Evolutionary conservation across 441 rosid species (phyloP).

Genomic region (Pelargonium fulgidum): DNA sequence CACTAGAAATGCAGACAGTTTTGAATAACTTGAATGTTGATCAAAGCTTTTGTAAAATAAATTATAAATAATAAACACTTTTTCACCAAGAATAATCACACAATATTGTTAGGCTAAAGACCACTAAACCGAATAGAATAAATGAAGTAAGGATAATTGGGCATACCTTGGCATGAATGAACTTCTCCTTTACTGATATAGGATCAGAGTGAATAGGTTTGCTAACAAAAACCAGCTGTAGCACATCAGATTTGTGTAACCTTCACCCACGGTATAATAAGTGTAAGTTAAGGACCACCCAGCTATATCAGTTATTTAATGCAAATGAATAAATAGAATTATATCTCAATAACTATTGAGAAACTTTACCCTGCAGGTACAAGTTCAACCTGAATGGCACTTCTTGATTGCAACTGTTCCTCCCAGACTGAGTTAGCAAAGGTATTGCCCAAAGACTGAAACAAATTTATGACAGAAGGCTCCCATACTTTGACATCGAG

Average conservation of each 20-base stretch:
- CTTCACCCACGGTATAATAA: conserved; percentile 35
- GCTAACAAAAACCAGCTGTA: conserved; percentile 48
- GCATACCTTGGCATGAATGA: conserved; percentile 89
- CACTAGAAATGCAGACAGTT: too few relatives aligned
- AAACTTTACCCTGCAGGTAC: conserved; percentile 53
- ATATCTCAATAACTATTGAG: conserved; percentile 15
- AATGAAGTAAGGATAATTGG: conserved; percentile 4
- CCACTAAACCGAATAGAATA: conserved; percentile 6
- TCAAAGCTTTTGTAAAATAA: too few relatives aligned
- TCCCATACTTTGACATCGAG: conserved; percentile 99
- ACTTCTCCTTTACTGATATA: conserved; percentile 92
- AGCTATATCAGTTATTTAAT: conserved; percentile 14
- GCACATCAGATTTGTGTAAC: conserved; percentile 52
- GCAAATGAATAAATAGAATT: conserved; percentile 13
- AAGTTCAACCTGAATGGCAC: conserved; percentile 66
- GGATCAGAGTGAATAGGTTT: conserved; percentile 73
- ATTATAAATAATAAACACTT: too few relatives aligned
- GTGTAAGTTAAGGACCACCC: conserved; percentile 23
- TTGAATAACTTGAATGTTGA: too few relatives aligned
- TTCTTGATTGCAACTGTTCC: conserved; percentile 81
- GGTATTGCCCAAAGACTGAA: conserved; percentile 93
- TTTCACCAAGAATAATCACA: neutral
- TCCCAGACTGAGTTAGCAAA: conserved; percentile 97
- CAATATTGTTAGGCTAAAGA: neutral
- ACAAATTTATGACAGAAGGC: conserved; percentile 87